Evolutionary conservation across 2,329 filamentous ascomycete genomes (phyloP).

Genomic region (Ceratocystis papillata): DNA sequence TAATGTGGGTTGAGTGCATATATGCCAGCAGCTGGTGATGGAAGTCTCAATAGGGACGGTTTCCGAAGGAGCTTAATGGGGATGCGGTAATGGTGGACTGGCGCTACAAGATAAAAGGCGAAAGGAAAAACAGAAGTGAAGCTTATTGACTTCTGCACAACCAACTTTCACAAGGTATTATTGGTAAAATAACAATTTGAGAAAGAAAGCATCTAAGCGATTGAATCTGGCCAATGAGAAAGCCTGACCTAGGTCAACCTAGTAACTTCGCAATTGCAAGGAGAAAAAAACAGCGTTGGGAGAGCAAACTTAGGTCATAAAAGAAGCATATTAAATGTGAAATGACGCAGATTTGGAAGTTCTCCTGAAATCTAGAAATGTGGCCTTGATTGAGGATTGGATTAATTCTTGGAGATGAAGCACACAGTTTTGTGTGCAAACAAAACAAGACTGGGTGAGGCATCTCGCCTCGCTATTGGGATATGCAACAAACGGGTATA

Average conservation of each 20-base stretch:
- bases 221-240: conserved; percentile 10
- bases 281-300: background rate
- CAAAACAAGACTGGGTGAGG: background rate
- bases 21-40: background rate
- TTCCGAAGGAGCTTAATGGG: background rate
- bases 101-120: background rate
- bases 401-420: background rate
- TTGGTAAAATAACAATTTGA: background rate
- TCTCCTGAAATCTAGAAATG: background rate
- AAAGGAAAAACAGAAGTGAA: background rate
- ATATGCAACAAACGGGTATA: conserved; percentile 1
- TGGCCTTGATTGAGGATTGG: background rate
- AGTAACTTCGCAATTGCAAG: conserved; percentile 1
- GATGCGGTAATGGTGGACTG: background rate
- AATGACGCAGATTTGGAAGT: background rate
- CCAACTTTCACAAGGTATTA: conserved; percentile 1
- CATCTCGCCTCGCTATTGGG: no score
- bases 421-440: background rate
- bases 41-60: no score
- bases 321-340: background rate
- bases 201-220: conserved; percentile 15
- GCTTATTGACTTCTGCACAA: conserved; percentile 10
- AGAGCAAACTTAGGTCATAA: background rate
- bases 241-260: background rate
- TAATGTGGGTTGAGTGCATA: background rate